Base-by-base conservation (phyloP, 2,329 filamentous ascomycete genomes). In the Macrophomina phaseolina region DNA sequence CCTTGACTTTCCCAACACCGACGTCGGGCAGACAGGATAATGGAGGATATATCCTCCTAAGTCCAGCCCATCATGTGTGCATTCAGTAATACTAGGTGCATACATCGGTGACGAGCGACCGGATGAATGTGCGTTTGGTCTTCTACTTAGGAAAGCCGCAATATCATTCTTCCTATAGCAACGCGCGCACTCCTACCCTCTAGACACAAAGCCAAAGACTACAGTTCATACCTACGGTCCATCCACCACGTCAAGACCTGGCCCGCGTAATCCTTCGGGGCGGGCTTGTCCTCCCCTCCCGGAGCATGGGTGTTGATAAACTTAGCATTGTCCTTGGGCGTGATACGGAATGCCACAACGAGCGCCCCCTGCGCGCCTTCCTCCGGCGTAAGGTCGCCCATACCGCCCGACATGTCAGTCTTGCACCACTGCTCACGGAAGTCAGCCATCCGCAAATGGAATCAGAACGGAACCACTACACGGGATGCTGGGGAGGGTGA, bases 291-390 rank as follows among this genome's bases (percentile, higher is more conserved):
- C 67, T 80, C 75, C 75, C 76, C 80, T 0, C 79, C 80, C 0
- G 75, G 70, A 5, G 81, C 75, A 65, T 73, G 71, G 28, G 82
- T 78, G 52, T 81, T 80, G 14, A 78, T 32, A 51, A 86, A 89
- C 68, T 81, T 86, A 12, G 83, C 83, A 68, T 77, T 82, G 36
- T 79, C 76, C 63, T 78, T 75, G 3, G 78, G 75, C 0, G 74
- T 79, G 8, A 77, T 30, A 64, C 73, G 16, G 82, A 60, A 70
- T 1, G 89, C 75, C 67, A 87, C 85, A 1, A 78, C 75, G 45
- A 80, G 69, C 4, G 80, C 73, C 0, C 75, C 77, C 6, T 77
- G 72, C 0, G 78, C 78, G 5, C 82, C 81, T 0, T 74, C 71
- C 23, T 80, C 77, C 2, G 80, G 74, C 0, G 77, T 71, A 2